Evolutionary conservation across 768 basidiomycete genomes (phyloP).

Genomic region (Chalciporus chontae): DNA sequence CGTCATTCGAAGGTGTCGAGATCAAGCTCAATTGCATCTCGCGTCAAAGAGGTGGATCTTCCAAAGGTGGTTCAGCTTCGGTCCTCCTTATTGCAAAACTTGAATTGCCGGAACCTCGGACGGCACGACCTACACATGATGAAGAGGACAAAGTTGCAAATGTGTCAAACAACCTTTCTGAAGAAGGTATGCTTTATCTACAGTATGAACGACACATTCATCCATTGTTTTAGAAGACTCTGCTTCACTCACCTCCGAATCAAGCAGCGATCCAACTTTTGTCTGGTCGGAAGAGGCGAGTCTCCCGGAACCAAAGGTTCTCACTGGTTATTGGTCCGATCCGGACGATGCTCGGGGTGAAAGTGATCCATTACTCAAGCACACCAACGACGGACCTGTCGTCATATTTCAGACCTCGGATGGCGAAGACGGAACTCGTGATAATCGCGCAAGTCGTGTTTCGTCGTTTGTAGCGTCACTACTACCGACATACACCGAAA

Average conservation of each 20-base stretch:
- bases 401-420: conserved; percentile 22
- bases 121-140: neutral
- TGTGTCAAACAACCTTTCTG: neutral
- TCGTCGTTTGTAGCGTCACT: conserved; percentile 36
- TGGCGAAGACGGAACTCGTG: conserved; percentile 3
- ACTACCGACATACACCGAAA: conserved; percentile 45
- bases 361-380: conserved; percentile 13
- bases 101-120: conserved; percentile 7
- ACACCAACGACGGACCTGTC: conserved; percentile 4
- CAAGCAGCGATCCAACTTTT: conserved; percentile 4
- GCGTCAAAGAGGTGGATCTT: conserved; percentile 6
- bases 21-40: conserved; percentile 39
- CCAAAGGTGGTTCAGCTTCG: conserved; percentile 8
- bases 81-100: conserved; percentile 20
- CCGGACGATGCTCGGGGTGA: conserved; percentile 20
- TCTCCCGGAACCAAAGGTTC: conserved; percentile 8
- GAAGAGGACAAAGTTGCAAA: neutral
- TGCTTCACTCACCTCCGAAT: conserved; percentile 10
- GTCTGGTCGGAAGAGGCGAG: conserved; percentile 11
- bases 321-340: conserved; percentile 23
- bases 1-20: conserved; percentile 35
- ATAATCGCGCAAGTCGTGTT: conserved; percentile 4
- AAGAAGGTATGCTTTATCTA: conserved; percentile 5
- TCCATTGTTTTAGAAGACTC: conserved; percentile 1
- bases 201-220: neutral